Base-by-base conservation (phyloP, 1,139 yeast genomes). In the Taphrina sp. region DNA sequence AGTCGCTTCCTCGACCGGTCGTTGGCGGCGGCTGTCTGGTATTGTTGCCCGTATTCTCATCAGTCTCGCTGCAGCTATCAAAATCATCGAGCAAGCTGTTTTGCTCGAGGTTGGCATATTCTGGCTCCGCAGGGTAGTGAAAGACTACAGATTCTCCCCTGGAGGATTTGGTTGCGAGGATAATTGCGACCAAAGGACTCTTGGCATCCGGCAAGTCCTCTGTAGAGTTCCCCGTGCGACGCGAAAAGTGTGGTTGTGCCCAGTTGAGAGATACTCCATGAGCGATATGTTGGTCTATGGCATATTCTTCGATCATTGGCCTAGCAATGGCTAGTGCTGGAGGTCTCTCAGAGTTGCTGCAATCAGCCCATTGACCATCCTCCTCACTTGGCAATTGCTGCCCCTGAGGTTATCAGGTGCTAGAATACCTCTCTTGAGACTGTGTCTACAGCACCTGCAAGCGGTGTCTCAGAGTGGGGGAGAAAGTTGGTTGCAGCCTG, bases 111-210 rank as follows among this genome's bases (percentile, higher is more conserved):
- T 26, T 12, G 31, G 10, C 31, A 7, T 7, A 26, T 7, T 26
- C 31, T 2, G 59, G 55, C 17, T 44, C 53, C 2, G 54, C 49
- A 12, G 60, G 60, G 28, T 42, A 58, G 44, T 58, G 57, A 24
- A 57, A 58, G 36, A 58, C 60, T 20, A 58, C 39, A 24, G 37
- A 36, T 22, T 51, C 41, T 22, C 60, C 60, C 17, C 49, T 37
- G 8, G 52, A 52, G 3, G 59, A 51, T 26, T 58, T 56, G 37
- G 41, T 53, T 5, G 57, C 57, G n/a, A 58, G 42, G 23, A 58
- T 38, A 31, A 58, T 39, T 16, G 60, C 57, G n/a, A 57, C 45
- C n/a, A 58, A 41, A 16, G 47, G 44, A 20, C 37, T 35, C 23
- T 34, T 17, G 34, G 54, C 16, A 10, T 33, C 7, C 7, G 31